A percentile compares a stretch with the other conserved stretches of the same genome.
Evolutionary conservation across 2,329 filamentous ascomycete genomes (phyloP).

Genomic region (Microdochium nivale): DNA sequence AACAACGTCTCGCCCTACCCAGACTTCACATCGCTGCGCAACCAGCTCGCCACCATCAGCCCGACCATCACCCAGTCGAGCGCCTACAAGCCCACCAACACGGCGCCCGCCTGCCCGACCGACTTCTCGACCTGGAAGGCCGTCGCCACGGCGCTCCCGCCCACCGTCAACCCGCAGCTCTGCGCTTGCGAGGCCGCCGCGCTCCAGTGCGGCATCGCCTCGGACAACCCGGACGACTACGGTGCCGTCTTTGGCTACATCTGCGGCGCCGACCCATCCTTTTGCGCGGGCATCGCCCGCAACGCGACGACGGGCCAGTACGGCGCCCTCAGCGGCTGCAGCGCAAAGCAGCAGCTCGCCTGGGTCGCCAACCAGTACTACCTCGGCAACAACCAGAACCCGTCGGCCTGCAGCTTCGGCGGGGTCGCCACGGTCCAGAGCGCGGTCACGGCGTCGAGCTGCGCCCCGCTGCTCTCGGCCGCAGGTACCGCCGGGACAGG

Average conservation of each 20-base stretch:
- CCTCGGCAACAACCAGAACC: conserved; percentile 38
- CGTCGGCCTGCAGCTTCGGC: conserved; percentile 61
- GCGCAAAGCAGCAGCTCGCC: conserved; percentile 58
- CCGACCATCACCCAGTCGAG: conserved; percentile 58
- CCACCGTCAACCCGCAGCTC: conserved; percentile 66
- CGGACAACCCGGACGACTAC: conserved; percentile 45
- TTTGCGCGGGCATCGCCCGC: conserved; percentile 60
- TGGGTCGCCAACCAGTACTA: conserved; percentile 71
- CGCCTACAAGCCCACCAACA: conserved; percentile 68
- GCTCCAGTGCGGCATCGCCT: conserved; percentile 60
- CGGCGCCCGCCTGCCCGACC: conserved; percentile 62
- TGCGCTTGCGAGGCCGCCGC: conserved; percentile 80
- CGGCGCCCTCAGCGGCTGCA: conserved; percentile 74
- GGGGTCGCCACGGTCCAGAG: conserved; percentile 52
- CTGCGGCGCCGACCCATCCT: conserved; percentile 48
- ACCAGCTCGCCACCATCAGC: conserved; percentile 57
- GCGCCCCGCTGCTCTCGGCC: conserved; percentile 49
- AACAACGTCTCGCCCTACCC: conserved; percentile 55
- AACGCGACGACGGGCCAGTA: conserved; percentile 62
- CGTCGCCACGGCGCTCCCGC: conserved; percentile 60
- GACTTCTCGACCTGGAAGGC: conserved; percentile 60
- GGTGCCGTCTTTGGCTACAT: conserved; percentile 65
- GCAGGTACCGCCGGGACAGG: conserved; percentile 55
- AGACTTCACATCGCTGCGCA: conserved; percentile 68
- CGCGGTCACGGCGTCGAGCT: conserved; percentile 38